These are phyloP conservation scores for Pythium chondricola DNA, from an alignment of 352 stramenopile genomes.

Conservation along the genomic window DNA sequence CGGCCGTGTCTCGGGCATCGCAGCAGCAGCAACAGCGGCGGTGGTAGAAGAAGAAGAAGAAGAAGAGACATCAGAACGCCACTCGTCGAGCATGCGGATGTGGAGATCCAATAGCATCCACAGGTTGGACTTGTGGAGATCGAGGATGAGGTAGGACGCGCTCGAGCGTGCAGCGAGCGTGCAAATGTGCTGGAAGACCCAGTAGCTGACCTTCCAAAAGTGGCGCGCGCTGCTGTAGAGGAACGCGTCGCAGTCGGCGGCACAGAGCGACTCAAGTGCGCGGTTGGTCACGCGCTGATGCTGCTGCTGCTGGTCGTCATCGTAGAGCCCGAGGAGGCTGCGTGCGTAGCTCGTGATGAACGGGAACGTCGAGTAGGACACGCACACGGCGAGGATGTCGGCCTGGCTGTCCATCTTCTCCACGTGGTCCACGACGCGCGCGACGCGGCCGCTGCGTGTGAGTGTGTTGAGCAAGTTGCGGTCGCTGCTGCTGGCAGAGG, in stretches of 20 bases:
- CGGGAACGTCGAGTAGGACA: constrained; percentile 79
- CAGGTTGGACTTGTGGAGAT: constrained; percentile 74
- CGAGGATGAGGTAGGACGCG: constrained; percentile 71
- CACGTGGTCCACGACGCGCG: constrained; percentile 53
- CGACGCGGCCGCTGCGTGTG: constrained; percentile 49
- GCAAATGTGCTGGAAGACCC: constrained; percentile 79
- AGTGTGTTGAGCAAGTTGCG: constrained; percentile 63
- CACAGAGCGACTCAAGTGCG: constrained; percentile 42
- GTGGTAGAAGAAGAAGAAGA: too few relatives aligned
- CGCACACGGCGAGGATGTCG: constrained; percentile 63
- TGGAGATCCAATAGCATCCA: constrained; percentile 80
- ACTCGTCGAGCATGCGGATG: constrained; percentile 65
- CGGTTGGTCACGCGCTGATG: constrained; percentile 62
- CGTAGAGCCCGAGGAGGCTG: constrained; percentile 64
- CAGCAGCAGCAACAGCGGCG: background rate
- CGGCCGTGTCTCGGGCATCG: background rate
- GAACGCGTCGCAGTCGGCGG: constrained; percentile 51
- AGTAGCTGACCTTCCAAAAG: constrained; percentile 73
- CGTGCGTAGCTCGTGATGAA: constrained; percentile 83
- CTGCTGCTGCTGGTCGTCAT: constrained; percentile 26
- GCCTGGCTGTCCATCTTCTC: constrained; percentile 66
- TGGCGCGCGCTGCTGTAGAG: constrained; percentile 59
- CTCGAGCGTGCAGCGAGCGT: constrained; percentile 64
- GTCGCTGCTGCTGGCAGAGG: constrained; percentile 11
- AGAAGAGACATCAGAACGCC: constrained; percentile 20